Percentiles rank a stretch among this genome's conserved stretches.
phyloP scores from a whole-genome alignment of 2,329 filamentous ascomycete genomes.

The Pseudomassariella vexata region DNA sequence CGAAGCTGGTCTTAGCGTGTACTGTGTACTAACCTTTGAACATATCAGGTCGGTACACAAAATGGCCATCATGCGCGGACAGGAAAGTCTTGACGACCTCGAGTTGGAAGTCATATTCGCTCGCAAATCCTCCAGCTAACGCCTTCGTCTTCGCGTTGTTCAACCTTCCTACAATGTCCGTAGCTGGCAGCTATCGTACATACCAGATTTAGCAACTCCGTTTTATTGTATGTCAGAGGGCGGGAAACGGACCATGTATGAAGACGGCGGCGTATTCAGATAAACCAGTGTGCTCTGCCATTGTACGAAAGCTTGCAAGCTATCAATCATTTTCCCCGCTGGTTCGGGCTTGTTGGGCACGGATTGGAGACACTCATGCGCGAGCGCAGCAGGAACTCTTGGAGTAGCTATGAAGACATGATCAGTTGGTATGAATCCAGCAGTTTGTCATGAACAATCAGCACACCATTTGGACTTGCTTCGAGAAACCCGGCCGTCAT shows the following conservation, averaged over 20 bases:
- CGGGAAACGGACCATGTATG: no score
- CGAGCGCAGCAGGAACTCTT: conserved; percentile 28
- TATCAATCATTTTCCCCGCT: conserved; percentile 28
- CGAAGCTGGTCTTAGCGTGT: no score
- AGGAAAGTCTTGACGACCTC: conserved; percentile 48
- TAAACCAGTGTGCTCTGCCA: conserved; percentile 43
- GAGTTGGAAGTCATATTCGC: conserved; percentile 49
- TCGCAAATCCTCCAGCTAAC: conserved; percentile 33
- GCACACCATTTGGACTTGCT: neutral
- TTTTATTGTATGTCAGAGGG: no score
- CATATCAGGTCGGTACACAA: conserved; percentile 47
- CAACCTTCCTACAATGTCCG: conserved; percentile 41
- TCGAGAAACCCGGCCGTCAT: neutral
- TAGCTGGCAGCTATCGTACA: conserved; percentile 38
- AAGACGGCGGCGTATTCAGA: conserved; percentile 44
- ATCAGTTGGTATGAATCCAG: no score
- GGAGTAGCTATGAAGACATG: conserved; percentile 13
- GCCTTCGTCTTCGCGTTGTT: conserved; percentile 38
- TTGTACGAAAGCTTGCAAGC: conserved; percentile 34
- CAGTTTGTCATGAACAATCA: no score
- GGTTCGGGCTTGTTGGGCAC: conserved; percentile 31
- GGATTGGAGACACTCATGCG: conserved; percentile 30
- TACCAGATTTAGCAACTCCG: no score
- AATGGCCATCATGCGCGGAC: conserved; percentile 60
- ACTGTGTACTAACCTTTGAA: no score